A percentile compares a stretch with the other conserved stretches of the same genome.
phyloP scores from a whole-genome alignment of 2,329 filamentous ascomycete species.

The Rhinocladiella similis region DNA sequence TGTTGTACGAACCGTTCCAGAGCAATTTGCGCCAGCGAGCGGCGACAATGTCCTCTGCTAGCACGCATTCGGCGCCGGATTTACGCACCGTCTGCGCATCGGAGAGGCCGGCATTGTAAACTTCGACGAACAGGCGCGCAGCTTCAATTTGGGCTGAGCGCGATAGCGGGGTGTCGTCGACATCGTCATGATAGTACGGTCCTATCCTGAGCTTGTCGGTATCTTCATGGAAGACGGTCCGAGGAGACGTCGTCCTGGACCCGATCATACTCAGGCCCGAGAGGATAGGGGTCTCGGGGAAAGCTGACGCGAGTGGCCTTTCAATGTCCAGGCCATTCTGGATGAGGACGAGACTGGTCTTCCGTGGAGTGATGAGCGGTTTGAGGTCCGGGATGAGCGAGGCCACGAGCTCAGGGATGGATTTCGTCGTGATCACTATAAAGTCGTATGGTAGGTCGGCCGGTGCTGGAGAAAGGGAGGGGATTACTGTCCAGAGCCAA shows the following conservation, averaged over 20 bases:
- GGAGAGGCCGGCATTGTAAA: slow-evolving; percentile 44
- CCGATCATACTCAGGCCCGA: slow-evolving; percentile 56
- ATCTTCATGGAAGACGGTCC: slow-evolving; percentile 54
- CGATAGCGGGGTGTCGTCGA: slow-evolving; percentile 36
- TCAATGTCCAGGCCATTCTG: slow-evolving; percentile 66
- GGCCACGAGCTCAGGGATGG: slow-evolving; percentile 53
- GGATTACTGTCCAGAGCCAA: not conserved
- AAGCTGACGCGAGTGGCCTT: slow-evolving; percentile 49
- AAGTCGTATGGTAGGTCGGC: slow-evolving; percentile 49
- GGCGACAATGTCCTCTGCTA: slow-evolving; percentile 34
- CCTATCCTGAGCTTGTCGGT: slow-evolving; percentile 53
- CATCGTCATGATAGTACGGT: slow-evolving; percentile 39
- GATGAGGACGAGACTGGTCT: slow-evolving; percentile 56
- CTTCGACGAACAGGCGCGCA: slow-evolving; percentile 44
- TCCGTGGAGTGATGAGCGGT: slow-evolving; percentile 51
- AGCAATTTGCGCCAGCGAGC: slow-evolving; percentile 44
- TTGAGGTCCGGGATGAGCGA: slow-evolving; percentile 44
- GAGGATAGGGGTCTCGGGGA: slow-evolving; percentile 54
- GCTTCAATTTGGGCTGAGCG: slow-evolving; percentile 22
- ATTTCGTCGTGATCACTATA: slow-evolving; percentile 59
- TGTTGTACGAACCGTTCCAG: slow-evolving; percentile 53
- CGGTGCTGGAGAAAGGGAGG: not conserved
- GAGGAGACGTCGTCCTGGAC: slow-evolving; percentile 48
- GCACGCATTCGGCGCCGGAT: slow-evolving; percentile 44
- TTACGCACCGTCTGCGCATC: not conserved